Evolutionary conservation across 345 rosid genomes (phyloP).

Genomic region (Toxicodendron radicans): DNA sequence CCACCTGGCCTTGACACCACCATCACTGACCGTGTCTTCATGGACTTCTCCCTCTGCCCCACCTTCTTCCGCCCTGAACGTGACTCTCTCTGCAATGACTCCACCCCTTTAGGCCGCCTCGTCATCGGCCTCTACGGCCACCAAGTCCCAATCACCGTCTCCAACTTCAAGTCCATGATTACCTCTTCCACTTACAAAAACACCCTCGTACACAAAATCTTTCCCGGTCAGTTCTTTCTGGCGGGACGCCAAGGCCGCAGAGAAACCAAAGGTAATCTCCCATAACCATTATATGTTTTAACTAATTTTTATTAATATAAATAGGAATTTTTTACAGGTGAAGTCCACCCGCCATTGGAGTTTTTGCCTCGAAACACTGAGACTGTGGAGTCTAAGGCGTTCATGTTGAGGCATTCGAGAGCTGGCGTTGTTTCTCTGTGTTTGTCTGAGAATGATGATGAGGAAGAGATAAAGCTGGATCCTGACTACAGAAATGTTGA

Average conservation of each 20-base stretch:
- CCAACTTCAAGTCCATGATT: constrained; percentile 84
- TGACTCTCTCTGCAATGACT: constrained; percentile 43
- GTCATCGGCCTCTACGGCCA: constrained; percentile 79
- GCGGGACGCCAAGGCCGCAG: constrained; percentile 77
- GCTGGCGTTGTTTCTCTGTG: constrained; percentile 76
- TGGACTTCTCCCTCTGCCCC: constrained; percentile 86
- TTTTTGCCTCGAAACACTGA: constrained; percentile 65
- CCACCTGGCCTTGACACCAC: constrained; percentile 59
- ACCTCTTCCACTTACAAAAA: constrained; percentile 62
- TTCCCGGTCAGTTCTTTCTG: constrained; percentile 75
- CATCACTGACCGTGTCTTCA: constrained; percentile 83
- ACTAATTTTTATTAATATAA: too few relatives aligned
- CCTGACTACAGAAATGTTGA: constrained; percentile 78
- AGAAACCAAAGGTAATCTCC: constrained; percentile 30
- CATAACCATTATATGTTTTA: too few relatives aligned
- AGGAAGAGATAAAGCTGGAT: constrained; percentile 65
- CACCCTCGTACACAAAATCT: constrained; percentile 76
- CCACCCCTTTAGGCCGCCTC: constrained; percentile 76
- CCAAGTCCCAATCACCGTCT: constrained; percentile 71
- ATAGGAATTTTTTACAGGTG: constrained; percentile 18
- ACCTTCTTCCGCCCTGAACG: constrained; percentile 65
- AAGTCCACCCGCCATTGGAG: constrained; percentile 40
- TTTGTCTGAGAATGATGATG: constrained; percentile 86
- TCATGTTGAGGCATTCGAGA: constrained; percentile 54
- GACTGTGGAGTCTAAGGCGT: constrained; percentile 66